phyloP scores from a whole-genome alignment of 2,329 filamentous ascomycete species.

The Xylariomycetidae sp. region DNA sequence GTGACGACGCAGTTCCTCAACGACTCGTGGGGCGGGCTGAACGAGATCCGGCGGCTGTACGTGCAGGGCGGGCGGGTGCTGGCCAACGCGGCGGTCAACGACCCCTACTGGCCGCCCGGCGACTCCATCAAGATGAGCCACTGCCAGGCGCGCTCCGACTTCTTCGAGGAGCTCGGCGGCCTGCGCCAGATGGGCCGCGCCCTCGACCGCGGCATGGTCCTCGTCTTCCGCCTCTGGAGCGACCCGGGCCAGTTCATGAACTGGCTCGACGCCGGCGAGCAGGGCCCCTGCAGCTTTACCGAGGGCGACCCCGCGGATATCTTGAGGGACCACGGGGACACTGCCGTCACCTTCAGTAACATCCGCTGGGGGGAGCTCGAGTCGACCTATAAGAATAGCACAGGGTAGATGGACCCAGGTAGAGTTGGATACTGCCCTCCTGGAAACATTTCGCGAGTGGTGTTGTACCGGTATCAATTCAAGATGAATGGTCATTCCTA shows the following conservation, averaged over 20 bases:
- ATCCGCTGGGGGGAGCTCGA: slow-evolving; percentile 23
- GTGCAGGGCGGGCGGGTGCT: slow-evolving; percentile 41
- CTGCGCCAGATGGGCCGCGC: slow-evolving; percentile 37
- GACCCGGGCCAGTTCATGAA: slow-evolving; percentile 47
- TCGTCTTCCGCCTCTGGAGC: slow-evolving; percentile 51
- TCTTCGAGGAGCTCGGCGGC: slow-evolving; percentile 28
- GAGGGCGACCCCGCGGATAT: slow-evolving; percentile 42
- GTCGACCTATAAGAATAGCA: slow-evolving; percentile 8
- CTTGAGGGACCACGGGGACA: slow-evolving; percentile 11
- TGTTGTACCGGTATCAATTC: neutral
- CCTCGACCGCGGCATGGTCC: slow-evolving; percentile 44
- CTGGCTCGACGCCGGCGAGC: slow-evolving; percentile 46
- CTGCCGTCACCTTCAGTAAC: slow-evolving; percentile 23
- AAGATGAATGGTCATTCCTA: neutral
- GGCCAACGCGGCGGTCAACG: slow-evolving; percentile 30
- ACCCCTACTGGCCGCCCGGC: slow-evolving; percentile 15
- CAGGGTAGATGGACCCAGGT: neutral
- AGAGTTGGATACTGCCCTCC: neutral
- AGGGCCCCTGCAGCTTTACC: slow-evolving; percentile 48
- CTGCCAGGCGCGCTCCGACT: slow-evolving; percentile 14
- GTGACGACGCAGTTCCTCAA: slow-evolving; percentile 23
- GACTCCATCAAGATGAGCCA: slow-evolving; percentile 19
- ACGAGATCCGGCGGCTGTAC: slow-evolving; percentile 43
- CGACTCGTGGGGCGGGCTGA: slow-evolving; percentile 22
- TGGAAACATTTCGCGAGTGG: neutral